These are phyloP conservation scores for Xylaria intraflava DNA, from an alignment of 495 filamentous ascomycete species.

Conservation along the genomic window DNA sequence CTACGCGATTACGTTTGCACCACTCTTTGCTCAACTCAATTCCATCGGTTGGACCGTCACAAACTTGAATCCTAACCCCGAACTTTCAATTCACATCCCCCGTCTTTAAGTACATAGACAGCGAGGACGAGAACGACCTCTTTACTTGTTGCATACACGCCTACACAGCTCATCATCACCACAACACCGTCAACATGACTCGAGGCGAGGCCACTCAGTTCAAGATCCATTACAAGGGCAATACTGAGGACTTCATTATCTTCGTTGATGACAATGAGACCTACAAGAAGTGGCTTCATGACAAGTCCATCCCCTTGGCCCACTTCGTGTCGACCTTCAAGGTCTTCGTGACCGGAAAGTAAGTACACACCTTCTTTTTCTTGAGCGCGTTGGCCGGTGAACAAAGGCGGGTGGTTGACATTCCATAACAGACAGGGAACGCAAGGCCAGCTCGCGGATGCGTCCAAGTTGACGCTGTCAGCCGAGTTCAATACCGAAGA, in stretches of 20 bases:
- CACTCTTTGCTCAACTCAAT: no score
- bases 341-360: constrained; percentile 89
- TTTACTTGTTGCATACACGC: no score
- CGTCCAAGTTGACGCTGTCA: constrained; percentile 66
- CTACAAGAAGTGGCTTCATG: constrained; percentile 74
- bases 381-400: neutral
- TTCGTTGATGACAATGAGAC: constrained; percentile 70
- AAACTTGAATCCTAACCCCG: no score
- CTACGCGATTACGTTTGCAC: neutral
- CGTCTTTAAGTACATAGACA: no score
- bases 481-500: constrained; percentile 79
- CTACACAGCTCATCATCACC: neutral
- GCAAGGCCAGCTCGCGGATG: constrained; percentile 70
- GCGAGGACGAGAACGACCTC: no score
- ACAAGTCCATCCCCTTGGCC: constrained; percentile 69
- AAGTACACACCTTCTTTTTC: constrained; percentile 30
- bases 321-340: constrained; percentile 86
- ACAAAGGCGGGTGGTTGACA: constrained; percentile 16
- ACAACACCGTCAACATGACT: constrained; percentile 52
- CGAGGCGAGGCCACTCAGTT: constrained; percentile 65
- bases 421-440: constrained; percentile 63
- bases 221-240: constrained; percentile 91
- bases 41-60: neutral
- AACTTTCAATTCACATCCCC: no score
- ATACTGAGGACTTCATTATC: constrained; percentile 82